Evolutionary conservation across 345 rosid genomes (phyloP).

Genomic region (Geranium brycei): DNA sequence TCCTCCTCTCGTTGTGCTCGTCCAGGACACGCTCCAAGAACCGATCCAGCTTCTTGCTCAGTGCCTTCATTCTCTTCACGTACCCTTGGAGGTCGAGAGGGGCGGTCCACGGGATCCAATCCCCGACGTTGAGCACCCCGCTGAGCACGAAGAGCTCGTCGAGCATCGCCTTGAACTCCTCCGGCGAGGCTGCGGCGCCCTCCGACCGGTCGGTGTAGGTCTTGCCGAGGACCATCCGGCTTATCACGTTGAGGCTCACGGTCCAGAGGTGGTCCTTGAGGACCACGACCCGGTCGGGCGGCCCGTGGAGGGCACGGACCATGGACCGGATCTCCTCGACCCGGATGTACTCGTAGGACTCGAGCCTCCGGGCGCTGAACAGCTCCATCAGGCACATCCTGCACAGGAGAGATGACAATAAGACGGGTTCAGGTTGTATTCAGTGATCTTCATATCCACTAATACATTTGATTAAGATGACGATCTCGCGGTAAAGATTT

Average conservation of each 20-base stretch:
- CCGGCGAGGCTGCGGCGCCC: constrained; percentile 25
- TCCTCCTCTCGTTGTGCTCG: constrained; percentile 33
- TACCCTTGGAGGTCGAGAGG: constrained; percentile 59
- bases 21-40: constrained; percentile 54
- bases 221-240: constrained; percentile 55
- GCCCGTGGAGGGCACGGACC: too few species aligned
- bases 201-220: constrained; percentile 29
- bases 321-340: constrained; percentile 12
- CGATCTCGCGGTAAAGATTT: too few species aligned
- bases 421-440: too few species aligned
- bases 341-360: constrained; percentile 16
- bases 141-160: constrained; percentile 54
- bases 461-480: too few species aligned
- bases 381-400: constrained; percentile 15
- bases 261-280: constrained; percentile 30
- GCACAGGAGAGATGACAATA: not conserved
- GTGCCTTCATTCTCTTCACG: constrained; percentile 45
- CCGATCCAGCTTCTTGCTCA: constrained; percentile 43
- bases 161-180: constrained; percentile 57
- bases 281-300: too few species aligned
- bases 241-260: constrained; percentile 40
- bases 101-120: constrained; percentile 51
- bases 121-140: constrained; percentile 54
- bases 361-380: constrained; percentile 15
- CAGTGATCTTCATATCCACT: too few species aligned